phyloP scores from a whole-genome alignment of 2,329 filamentous ascomycete species.

The Pseudofabraea citricarpa region DNA sequence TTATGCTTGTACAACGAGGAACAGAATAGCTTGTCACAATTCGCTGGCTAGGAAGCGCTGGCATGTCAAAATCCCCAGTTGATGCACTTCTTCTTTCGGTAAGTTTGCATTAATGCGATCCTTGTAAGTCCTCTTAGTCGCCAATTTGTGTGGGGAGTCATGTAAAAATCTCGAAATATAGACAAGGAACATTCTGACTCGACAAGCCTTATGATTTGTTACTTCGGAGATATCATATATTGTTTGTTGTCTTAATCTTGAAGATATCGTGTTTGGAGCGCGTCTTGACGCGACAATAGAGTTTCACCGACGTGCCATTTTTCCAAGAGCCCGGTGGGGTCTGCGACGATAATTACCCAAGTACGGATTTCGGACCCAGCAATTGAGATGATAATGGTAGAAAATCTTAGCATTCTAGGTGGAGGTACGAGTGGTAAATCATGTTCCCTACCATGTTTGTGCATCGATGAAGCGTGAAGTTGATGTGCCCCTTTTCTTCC shows the following conservation, averaged over 20 bases:
- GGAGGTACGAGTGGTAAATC: too few relatives aligned
- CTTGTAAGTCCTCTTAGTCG: background rate
- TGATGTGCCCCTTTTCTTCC: too few relatives aligned
- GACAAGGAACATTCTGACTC: background rate
- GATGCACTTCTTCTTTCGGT: background rate
- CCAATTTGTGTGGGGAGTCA: background rate
- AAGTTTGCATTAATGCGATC: background rate
- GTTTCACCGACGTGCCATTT: background rate
- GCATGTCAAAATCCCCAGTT: background rate
- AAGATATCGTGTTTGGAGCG: background rate
- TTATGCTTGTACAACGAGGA: too few relatives aligned
- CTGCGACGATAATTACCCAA: too few relatives aligned
- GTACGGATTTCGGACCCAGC: too few relatives aligned
- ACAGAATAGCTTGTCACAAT: background rate
- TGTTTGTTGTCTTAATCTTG: background rate
- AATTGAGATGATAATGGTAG: too few relatives aligned
- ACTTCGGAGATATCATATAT: background rate
- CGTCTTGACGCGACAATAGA: background rate
- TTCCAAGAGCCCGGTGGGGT: too few relatives aligned
- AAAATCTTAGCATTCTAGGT: too few relatives aligned
- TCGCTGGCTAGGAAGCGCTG: constrained; percentile 1
- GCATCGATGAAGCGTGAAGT: too few relatives aligned
- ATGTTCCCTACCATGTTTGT: too few relatives aligned
- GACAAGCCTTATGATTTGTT: too few relatives aligned
- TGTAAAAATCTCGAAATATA: constrained; percentile 1